Conservation (phyloP, 163 green algal species). For the Scenedesmus sp. region DNA sequence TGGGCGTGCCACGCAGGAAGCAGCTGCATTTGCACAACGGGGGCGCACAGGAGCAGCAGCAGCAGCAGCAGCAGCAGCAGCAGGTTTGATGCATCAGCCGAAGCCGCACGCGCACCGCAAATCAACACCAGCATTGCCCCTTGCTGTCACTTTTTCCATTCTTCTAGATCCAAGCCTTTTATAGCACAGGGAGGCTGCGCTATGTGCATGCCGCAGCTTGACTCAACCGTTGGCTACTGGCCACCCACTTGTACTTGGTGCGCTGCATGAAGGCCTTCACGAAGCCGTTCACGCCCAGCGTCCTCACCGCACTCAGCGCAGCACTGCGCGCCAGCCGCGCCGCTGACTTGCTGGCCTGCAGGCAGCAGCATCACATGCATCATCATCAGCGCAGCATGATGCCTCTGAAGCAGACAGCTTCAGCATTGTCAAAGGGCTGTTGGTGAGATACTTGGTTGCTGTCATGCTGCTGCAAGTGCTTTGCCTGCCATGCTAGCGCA, state of each 20-base stretch:
- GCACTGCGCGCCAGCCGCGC: background rate
- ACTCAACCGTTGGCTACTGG: background rate
- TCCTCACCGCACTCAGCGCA: background rate
- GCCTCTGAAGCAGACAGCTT: too few relatives aligned
- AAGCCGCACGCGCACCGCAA: too few relatives aligned
- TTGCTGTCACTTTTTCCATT: too few relatives aligned
- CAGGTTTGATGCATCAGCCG: too few relatives aligned
- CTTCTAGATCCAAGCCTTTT: too few relatives aligned
- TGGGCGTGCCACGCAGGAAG: slow-evolving; percentile 23
- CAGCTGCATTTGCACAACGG: background rate
- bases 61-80: background rate
- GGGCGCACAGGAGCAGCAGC: too few relatives aligned
- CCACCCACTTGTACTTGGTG: slow-evolving; percentile 6
- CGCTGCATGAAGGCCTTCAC: background rate
- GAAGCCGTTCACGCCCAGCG: background rate
- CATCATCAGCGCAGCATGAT: background rate
- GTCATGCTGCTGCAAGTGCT: too few relatives aligned
- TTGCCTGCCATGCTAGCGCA: too few relatives aligned
- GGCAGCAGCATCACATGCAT: background rate
- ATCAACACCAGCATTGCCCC: too few relatives aligned
- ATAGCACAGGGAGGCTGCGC: too few relatives aligned
- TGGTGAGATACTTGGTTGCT: too few relatives aligned
- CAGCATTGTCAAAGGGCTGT: too few relatives aligned
- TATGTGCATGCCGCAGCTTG: background rate
- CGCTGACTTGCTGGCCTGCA: background rate